Conservation (phyloP, 2,329 filamentous ascomycete species). For the Trichoderma atroviride region DNA sequence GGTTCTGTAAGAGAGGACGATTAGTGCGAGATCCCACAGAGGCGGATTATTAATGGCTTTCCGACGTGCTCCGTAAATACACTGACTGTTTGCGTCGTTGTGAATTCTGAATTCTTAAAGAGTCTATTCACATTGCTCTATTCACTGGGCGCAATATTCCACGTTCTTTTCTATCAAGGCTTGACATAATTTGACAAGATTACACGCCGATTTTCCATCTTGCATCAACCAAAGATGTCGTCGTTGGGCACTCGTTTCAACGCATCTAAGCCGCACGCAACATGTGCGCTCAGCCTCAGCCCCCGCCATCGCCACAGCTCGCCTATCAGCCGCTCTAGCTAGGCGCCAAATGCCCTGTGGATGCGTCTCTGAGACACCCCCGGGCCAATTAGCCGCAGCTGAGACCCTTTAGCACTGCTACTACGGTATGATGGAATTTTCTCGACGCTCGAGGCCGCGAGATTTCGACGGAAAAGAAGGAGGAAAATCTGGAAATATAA, state of each 20-base stretch:
- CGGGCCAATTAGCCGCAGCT: conserved; percentile 4
- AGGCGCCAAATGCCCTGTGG: conserved; percentile 9
- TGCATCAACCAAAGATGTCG: neutral
- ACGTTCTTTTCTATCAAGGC: neutral
- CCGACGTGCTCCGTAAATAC: neutral
- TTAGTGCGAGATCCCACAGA: conserved; percentile 18
- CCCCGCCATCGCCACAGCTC: neutral
- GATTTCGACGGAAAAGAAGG: neutral
- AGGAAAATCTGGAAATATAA: neutral
- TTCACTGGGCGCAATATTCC: neutral
- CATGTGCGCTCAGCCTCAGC: neutral
- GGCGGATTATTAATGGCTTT: conserved; percentile 37
- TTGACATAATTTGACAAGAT: neutral
- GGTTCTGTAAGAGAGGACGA: neutral
- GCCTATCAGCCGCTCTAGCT: neutral
- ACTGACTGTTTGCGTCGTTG: neutral
- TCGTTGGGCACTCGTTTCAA: neutral
- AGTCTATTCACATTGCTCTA: neutral
- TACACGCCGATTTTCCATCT: neutral
- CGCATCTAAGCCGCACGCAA: neutral
- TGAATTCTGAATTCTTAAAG: neutral
- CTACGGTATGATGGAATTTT: neutral
- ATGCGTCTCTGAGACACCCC: conserved; percentile 10
- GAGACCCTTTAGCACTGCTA: neutral
- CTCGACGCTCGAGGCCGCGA: neutral